These are phyloP conservation scores for Camelina laxa DNA, from an alignment of 345 rosid genomes.

Conservation along the genomic window DNA sequence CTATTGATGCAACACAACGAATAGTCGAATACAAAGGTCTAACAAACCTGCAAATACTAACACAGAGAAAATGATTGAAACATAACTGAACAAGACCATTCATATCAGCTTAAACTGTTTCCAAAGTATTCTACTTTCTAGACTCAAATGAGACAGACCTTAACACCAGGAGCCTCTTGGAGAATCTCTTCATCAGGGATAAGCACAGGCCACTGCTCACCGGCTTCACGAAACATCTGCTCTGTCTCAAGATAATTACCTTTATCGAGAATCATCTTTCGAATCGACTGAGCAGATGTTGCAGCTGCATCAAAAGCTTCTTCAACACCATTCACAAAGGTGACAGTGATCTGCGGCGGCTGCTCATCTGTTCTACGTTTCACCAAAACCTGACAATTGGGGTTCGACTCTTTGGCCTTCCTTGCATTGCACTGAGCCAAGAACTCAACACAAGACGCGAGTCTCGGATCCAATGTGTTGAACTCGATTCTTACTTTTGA, in stretches of 20 bases:
- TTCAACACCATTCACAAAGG: constrained; percentile 85
- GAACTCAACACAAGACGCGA: constrained; percentile 86
- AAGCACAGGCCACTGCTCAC: constrained; percentile 86
- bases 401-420: constrained; percentile 89
- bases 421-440: constrained; percentile 90
- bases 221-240: constrained; percentile 94
- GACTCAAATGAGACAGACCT: constrained; percentile 53
- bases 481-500: constrained; percentile 82
- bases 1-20: constrained; percentile 25
- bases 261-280: constrained; percentile 80
- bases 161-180: constrained; percentile 68
- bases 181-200: constrained; percentile 81
- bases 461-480: constrained; percentile 81
- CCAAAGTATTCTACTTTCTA: neutral
- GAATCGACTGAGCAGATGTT: constrained; percentile 76
- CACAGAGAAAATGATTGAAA: neutral
- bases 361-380: constrained; percentile 91
- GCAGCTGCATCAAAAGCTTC: constrained; percentile 76
- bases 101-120: neutral
- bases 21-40: constrained; percentile 10
- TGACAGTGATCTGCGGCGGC: constrained; percentile 79
- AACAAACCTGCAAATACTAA: neutral
- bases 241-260: constrained; percentile 82
- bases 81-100: neutral
- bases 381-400: constrained; percentile 74